Evolutionary conservation across 306 rosid species (phyloP), one percentile per base, ranked within the genome.

Genomic region (Crotalaria pallida): DNA sequence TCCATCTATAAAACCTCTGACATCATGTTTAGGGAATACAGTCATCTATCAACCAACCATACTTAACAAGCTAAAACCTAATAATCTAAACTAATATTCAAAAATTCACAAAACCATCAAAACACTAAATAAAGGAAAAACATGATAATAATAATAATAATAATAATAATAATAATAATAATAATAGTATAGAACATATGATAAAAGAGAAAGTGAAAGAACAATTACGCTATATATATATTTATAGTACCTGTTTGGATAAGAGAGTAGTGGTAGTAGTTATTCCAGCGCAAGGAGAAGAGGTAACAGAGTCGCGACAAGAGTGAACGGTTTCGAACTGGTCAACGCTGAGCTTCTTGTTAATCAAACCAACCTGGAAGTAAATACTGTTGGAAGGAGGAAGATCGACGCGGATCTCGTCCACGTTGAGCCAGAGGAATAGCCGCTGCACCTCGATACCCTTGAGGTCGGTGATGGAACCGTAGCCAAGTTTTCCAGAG

Each of bases 331-430:
- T 81, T 74, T 80, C 71, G 77, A 95, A 95, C 84, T 95, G 97
- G 57, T 82, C 84, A 34, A 91, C 22, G 48, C 72, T 83, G 7
- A 95, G 97, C 81, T 78, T 87, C 89, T 91, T 95, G 77, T 95
- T 95, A 53, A 91, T 82, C 50, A 91, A 48, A 0, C 97, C 99
- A 3, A 95, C 96, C 26, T 84, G 89, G 70, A 95, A 91, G 76
- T 95, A 95, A 49, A 95, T 95, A 9, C 56, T 78, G 31, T 76
- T 72, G 0, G 97, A 83, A 2, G 99, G 96, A 10, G 99, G 97
- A 85, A 92, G 87, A 89, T 89, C 99, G 66, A 95, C 96, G 57
- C 82, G 78, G 86, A 95, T 95, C 89, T 95, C 93, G n/a, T 84
- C 89, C 0, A 95, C 96, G 55, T 79, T 78, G 61, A 91, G 75